A percentile compares a stretch with the other conserved stretches of the same genome.
phyloP scores from a whole-genome alignment of 352 stramenopile species.

The Phytopythium sindhum region DNA sequence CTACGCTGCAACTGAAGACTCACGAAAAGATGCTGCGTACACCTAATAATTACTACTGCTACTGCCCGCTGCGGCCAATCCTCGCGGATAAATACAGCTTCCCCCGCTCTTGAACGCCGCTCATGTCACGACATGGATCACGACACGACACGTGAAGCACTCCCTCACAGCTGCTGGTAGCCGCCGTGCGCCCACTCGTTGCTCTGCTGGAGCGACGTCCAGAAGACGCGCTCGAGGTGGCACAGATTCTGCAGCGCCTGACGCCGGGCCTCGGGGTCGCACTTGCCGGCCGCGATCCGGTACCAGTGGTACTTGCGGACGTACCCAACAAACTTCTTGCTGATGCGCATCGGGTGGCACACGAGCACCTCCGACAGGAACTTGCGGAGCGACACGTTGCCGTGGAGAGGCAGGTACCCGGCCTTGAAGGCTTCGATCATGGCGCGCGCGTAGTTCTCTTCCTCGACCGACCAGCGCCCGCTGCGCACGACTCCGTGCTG shows the following conservation, averaged over 20 bases:
- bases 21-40: background rate
- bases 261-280: conserved; percentile 43
- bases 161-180: conserved; percentile 1
- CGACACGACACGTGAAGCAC: background rate
- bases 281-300: conserved; percentile 62
- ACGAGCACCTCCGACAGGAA: conserved; percentile 86
- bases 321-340: conserved; percentile 90
- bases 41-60: conserved; percentile 11
- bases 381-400: conserved; percentile 81
- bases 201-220: conserved; percentile 57
- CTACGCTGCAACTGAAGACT: background rate
- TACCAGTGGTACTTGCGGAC: conserved; percentile 89
- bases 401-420: conserved; percentile 65
- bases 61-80: conserved; percentile 9
- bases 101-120: conserved; percentile 2
- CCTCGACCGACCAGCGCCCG: conserved; percentile 64
- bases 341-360: conserved; percentile 90
- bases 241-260: conserved; percentile 38
- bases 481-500: conserved; percentile 69
- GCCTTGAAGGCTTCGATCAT: conserved; percentile 82
- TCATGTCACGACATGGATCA: background rate
- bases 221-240: conserved; percentile 56
- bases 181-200: conserved; percentile 34
- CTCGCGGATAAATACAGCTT: conserved; percentile 7
- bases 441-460: conserved; percentile 77